Conservation (phyloP, 148 eudicot genomes). For the Suaeda aralocaspica region DNA sequence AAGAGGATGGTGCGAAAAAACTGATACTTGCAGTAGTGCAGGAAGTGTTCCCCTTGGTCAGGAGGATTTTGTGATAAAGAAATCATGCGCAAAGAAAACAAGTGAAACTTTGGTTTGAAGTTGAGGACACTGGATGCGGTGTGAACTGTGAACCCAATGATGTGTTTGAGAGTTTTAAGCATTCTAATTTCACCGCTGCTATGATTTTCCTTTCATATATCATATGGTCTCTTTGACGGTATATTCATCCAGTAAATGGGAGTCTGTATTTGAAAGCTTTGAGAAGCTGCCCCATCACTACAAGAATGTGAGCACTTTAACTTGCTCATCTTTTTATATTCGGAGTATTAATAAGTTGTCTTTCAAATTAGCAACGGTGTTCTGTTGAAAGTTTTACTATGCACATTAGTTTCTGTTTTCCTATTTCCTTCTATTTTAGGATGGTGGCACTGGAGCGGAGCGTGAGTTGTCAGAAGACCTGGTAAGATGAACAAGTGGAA, state of each 20-base stretch:
- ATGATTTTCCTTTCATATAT: not conserved
- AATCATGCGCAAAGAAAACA: constrained; percentile 46
- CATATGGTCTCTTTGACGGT: constrained; percentile 25
- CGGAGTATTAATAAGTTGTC: too few relatives aligned
- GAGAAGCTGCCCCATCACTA: constrained; percentile 96
- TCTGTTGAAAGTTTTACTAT: not conserved
- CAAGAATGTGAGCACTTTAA: constrained; percentile 65
- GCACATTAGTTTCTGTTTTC: constrained; percentile 9
- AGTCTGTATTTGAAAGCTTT: constrained; percentile 94
- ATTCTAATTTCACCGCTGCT: not conserved
- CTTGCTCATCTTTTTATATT: too few relatives aligned
- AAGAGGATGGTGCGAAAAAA: constrained; percentile 87
- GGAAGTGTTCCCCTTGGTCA: constrained; percentile 27
- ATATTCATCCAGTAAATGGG: constrained; percentile 96
- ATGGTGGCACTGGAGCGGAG: constrained; percentile 98
- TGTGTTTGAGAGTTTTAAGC: too few relatives aligned
- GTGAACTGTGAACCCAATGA: too few relatives aligned
- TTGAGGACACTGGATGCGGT: constrained; percentile 98
- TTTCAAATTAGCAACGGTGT: not conserved
- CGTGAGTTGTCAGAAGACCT: constrained; percentile 86
- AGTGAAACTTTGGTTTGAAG: constrained; percentile 81
- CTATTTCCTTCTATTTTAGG: constrained; percentile 38
- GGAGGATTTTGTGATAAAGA: constrained; percentile 33
- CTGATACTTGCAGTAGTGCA: constrained; percentile 27
- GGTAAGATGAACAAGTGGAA: too few relatives aligned